Base-by-base conservation (phyloP, 352 stramenopile genomes). In the Pythium sp. region DNA sequence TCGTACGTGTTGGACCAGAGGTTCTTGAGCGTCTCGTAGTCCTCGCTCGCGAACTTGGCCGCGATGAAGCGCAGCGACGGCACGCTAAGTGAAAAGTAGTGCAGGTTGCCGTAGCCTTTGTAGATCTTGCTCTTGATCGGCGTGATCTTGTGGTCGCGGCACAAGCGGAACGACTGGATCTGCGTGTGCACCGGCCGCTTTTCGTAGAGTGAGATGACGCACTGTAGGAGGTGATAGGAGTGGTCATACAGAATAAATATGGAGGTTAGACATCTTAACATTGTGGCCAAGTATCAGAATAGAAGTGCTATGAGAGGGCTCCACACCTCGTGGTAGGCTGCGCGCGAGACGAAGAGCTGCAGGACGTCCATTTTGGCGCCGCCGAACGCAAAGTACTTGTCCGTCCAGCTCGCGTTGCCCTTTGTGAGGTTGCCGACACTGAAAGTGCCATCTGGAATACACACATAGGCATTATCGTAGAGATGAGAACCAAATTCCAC, bases 101-200 rank as follows among this genome's bases (percentile, higher is more conserved):
- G 85, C 55, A 94, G 70, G 57, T 93, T 92, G 62, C 84, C 86
- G 53, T 93, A 94, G 34, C 85, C 83, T 68, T 93, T 94, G 80
- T 94, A 94, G 66, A 94, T 94, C 70, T 94, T 94, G 81, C 73
- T 89, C 71, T 93, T 93, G 73, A 93, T 91, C 18, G 84, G 84
- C 36, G 84, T 92, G 64, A 92, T 89, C 56, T 94, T 92, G 82
- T 94, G 86, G 72, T 94, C 86, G 58, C 80, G 77, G 57, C 85
- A 93, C 53, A 94, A 67, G 0, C 86, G 82, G 77, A 94, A 94
- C 8, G 84, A 91, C 67, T 93, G 86, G 64, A 94, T 94, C 75
- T 91, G 82, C 34, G 84, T 93, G 68, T 91, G 85, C 24, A 94
- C 84, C 15, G 81, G 72, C 41, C 86, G 83, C 72, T 93, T 94